Conservation (phyloP, 257 asterid species). For the Lantana camara region DNA sequence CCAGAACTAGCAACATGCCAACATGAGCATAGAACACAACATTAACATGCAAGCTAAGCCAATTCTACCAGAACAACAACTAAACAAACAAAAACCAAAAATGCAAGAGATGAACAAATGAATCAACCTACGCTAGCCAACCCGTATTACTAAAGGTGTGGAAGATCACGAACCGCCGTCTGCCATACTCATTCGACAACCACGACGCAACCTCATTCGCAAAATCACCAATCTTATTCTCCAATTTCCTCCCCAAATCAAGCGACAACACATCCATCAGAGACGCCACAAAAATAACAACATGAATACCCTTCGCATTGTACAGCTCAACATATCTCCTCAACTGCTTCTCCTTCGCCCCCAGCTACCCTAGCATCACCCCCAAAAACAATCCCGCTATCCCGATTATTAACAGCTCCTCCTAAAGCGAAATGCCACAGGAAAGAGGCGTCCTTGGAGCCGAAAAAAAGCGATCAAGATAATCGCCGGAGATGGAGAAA, state of each 20-base stretch:
- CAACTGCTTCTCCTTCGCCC: slow-evolving; percentile 70
- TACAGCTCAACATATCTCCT: slow-evolving; percentile 70
- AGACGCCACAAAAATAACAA: slow-evolving; percentile 71
- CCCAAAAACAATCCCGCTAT: too few relatives aligned
- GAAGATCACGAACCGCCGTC: slow-evolving; percentile 62
- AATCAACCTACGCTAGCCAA: slow-evolving; percentile 71
- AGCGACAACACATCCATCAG: slow-evolving; percentile 67
- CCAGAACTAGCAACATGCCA: background rate
- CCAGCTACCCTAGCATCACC: too few relatives aligned
- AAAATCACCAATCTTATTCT: slow-evolving; percentile 54
- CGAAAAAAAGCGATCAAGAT: too few relatives aligned
- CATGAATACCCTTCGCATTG: slow-evolving; percentile 66
- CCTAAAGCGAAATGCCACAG: too few relatives aligned
- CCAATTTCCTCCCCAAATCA: too few relatives aligned
- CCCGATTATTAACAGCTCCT: too few relatives aligned
- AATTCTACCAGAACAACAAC: too few relatives aligned
- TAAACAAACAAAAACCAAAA: too few relatives aligned
- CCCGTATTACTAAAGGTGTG: slow-evolving; percentile 95
- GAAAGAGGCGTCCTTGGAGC: too few relatives aligned
- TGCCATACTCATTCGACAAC: slow-evolving; percentile 56
- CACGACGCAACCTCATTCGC: slow-evolving; percentile 60
- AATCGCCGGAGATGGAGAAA: too few relatives aligned
- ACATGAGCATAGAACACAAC: background rate
- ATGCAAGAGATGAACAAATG: slow-evolving; percentile 7
- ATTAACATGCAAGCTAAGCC: background rate